Percentiles rank a stretch among this genome's conserved stretches.
Conservation (phyloP, 805 yeast genomes). For the Saccharomycopsis fermentans region DNA sequence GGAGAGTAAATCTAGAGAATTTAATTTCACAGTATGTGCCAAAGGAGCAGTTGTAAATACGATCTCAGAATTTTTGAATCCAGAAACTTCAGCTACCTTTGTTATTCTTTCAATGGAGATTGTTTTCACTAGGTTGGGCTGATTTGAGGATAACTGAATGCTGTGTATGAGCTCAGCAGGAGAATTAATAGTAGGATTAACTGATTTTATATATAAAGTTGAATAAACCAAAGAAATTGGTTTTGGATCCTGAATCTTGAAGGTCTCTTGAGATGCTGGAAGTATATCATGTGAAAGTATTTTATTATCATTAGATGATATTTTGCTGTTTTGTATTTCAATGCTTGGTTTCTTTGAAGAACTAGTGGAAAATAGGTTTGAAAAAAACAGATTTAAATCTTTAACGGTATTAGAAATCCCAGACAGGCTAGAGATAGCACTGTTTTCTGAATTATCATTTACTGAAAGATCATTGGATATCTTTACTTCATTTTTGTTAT, state of each 20-base stretch:
- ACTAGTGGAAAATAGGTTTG: background rate
- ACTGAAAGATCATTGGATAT: background rate
- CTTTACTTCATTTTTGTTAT: background rate
- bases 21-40: background rate
- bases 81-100: background rate
- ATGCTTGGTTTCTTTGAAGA: background rate
- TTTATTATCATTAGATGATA: background rate
- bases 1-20: background rate
- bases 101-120: background rate
- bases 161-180: background rate
- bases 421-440: background rate
- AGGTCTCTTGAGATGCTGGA: background rate
- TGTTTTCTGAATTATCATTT: background rate
- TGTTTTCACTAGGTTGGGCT: background rate
- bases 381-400: background rate
- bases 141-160: background rate
- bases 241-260: background rate
- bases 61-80: background rate
- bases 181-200: background rate
- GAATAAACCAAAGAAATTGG: too few relatives aligned
- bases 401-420: background rate
- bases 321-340: background rate
- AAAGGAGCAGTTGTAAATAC: background rate
- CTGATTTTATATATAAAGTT: background rate
- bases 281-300: background rate